Evolutionary conservation across 164 flowering plant genomes (phyloP), one percentile per base, ranked within the genome.

Genomic region (Vitis cinerea): DNA sequence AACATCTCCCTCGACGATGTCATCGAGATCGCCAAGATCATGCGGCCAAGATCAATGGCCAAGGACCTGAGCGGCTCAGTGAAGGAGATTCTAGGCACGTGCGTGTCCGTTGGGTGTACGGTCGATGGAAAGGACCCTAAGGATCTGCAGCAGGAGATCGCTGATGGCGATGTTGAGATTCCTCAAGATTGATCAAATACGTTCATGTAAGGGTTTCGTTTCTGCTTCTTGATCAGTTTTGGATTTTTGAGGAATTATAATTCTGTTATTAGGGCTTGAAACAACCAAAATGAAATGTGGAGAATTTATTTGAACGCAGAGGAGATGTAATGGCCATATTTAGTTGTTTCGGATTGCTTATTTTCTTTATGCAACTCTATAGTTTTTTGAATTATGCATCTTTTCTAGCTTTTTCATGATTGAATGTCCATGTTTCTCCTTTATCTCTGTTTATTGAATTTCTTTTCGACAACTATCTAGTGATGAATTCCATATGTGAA

Each of bases 91-190:
- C 68, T 86, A 16, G 89, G 89, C 0, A 86, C 89, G 0, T 86
- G 89, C 59, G 89, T 83, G 1, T 86, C 89, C 2, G 89, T 86
- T 60, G 89, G 87, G 10, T 83, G 89, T 64, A 86, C 87, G 9
- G 89, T 85, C 13, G 87, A 82, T 58, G 87, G 87, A 1, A 84
- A 84, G 75, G 80, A 80, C 67, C 87, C 87, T 0, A 84, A 83
- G 79, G 89, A 82, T 65, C 70, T 86, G 58, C 89, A 86, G 78
- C 70, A 79, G 78, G 89, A 83, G 73, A 83, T 86, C 10, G 17
- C 70, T 9, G 83, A 82, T 55, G 89, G 89, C 13, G 87, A 83
- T 30, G 81, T 83, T 14, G 86, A 83, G 66, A 55, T 85, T 54
- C 84, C 82, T 19, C 65, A 19, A 7, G 77, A 75, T 51, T 70